Conservation (phyloP, 2,329 filamentous ascomycete species). For the Didymella pomorum region DNA sequence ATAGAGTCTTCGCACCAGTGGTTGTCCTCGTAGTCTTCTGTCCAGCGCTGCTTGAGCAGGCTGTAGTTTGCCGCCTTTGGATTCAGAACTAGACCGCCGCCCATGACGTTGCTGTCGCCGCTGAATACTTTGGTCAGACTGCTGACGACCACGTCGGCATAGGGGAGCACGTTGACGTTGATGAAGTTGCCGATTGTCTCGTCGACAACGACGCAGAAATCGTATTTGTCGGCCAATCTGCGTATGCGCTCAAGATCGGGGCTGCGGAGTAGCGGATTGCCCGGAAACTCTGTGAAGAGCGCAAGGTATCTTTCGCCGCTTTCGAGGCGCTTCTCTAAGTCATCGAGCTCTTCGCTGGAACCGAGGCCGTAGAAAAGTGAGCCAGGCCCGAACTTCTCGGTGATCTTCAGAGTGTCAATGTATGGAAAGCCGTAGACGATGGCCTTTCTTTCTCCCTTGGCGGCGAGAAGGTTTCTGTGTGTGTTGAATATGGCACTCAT, state of each 20-base stretch:
- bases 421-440: constrained; percentile 98
- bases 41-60: constrained; percentile 71
- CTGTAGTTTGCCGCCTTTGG: constrained; percentile 74
- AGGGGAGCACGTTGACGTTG: constrained; percentile 90
- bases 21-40: constrained; percentile 79
- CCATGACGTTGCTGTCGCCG: constrained; percentile 98
- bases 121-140: constrained; percentile 97
- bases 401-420: constrained; percentile 92
- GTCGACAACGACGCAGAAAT: constrained; percentile 90
- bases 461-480: constrained; percentile 75
- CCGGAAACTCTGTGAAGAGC: constrained; percentile 93
- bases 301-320: constrained; percentile 79
- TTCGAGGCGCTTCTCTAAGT: constrained; percentile 76
- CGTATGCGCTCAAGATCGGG: constrained; percentile 87
- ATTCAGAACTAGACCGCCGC: constrained; percentile 75
- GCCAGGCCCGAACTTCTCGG: constrained; percentile 93
- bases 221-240: constrained; percentile 78
- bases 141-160: constrained; percentile 90
- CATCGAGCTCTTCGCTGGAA: constrained; percentile 78
- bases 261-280: constrained; percentile 86
- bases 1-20: constrained; percentile 95
- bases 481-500: constrained; percentile 96
- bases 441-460: constrained; percentile 72
- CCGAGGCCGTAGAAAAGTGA: constrained; percentile 87
- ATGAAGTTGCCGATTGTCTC: constrained; percentile 97